Evolutionary conservation across 768 basidiomycete species (phyloP).

Genomic region (Lentinus brumalis): DNA sequence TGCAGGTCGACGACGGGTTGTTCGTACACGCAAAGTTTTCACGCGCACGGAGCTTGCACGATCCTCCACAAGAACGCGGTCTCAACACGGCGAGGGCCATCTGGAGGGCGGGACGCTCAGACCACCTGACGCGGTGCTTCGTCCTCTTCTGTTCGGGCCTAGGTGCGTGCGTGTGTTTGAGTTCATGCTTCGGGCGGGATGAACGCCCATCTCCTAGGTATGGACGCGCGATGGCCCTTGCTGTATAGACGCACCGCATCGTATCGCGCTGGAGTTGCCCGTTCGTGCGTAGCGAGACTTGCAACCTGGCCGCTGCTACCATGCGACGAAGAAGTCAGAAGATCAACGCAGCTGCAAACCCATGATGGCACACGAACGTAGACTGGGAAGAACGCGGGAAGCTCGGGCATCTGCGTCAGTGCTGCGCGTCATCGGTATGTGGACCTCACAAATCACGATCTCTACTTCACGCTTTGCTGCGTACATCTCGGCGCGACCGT

Average conservation of each 20-base stretch:
- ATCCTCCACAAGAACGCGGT: constrained; percentile 1
- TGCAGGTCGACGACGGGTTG: too few relatives aligned
- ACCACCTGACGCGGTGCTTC: not conserved
- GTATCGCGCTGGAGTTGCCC: not conserved
- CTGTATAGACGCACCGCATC: not conserved
- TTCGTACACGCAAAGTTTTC: too few relatives aligned
- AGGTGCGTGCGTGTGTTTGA: not conserved
- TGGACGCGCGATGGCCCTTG: not conserved
- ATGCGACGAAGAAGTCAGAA: too few relatives aligned
- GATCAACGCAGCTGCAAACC: too few relatives aligned
- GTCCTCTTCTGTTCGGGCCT: not conserved
- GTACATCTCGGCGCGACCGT: too few relatives aligned
- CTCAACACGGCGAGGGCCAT: constrained; percentile 13
- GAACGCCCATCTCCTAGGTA: not conserved
- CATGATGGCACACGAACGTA: too few relatives aligned
- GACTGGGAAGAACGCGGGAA: too few relatives aligned
- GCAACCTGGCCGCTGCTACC: too few relatives aligned
- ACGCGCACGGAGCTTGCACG: not conserved
- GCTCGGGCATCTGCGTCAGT: too few relatives aligned
- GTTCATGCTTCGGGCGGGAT: not conserved
- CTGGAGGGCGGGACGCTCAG: not conserved
- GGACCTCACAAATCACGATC: too few relatives aligned
- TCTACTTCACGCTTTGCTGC: too few relatives aligned
- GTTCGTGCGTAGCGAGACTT: not conserved
- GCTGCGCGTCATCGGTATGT: too few relatives aligned